Conservation (phyloP, 2,329 filamentous ascomycete genomes). For the Polychaeton citri region DNA sequence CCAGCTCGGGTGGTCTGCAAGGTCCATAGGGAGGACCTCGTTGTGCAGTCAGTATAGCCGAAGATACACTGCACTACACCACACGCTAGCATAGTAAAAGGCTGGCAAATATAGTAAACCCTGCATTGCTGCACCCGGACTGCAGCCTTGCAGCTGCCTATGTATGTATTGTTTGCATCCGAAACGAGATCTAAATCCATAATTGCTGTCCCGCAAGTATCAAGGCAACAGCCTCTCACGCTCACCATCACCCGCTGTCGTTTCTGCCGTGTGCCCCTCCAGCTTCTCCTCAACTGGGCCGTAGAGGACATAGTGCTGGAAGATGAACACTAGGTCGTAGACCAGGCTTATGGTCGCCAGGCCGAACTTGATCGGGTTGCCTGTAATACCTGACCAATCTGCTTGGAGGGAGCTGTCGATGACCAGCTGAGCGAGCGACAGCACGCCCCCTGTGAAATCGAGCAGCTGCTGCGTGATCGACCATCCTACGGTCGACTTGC, state of each 20-base stretch:
- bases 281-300: conserved; percentile 13
- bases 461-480: conserved; percentile 66
- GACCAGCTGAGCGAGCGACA: conserved; percentile 68
- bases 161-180: too few species aligned
- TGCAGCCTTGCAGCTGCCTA: too few species aligned
- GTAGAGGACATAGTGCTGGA: conserved; percentile 81
- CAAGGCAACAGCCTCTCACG: neutral
- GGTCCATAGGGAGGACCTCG: too few species aligned
- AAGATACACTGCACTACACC: too few species aligned
- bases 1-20: too few species aligned
- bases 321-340: conserved; percentile 76
- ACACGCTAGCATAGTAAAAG: too few species aligned
- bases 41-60: too few species aligned
- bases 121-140: too few species aligned
- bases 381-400: conserved; percentile 83
- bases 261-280: neutral
- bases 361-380: conserved; percentile 82
- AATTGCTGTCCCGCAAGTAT: too few species aligned
- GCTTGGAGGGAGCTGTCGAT: conserved; percentile 74
- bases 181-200: too few species aligned
- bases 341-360: conserved; percentile 74
- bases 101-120: too few species aligned
- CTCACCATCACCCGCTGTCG: neutral
- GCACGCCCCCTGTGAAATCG: conserved; percentile 66
- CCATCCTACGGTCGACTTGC: conserved; percentile 79